Evolutionary conservation across 1,139 yeast genomes (phyloP), one percentile per base, ranked within the genome.

Genomic region (Candida sanyaensis): DNA sequence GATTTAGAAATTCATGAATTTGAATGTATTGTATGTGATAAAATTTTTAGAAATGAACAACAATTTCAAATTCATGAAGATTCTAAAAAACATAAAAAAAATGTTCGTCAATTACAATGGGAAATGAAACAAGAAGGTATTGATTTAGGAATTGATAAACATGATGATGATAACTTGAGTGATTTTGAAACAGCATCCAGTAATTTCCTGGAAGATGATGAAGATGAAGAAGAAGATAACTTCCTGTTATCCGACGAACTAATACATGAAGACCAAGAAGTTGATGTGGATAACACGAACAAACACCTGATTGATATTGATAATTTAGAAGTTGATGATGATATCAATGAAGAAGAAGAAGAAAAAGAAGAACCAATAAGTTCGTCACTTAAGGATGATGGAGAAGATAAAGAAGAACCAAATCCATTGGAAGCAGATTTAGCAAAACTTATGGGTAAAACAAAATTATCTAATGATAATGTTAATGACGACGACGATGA

Each of bases 21-120:
- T 63, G 97, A 92, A 63, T 93, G 99, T 66, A 78, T 91, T 44
- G 86, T 89, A 2, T 93, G 99, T 69, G 83, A 89, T 59, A 91
- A 90, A 64, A 59, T 69, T 4, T 92, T 93, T 72, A 91, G 89
- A 63, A 87, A 87, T 36, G 85, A 86, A 54, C 84, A 84, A 48
- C 97, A 91, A 64, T 79, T 88, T 49, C 73, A 76, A 28, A 82
- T 80, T 17, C 99, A 93, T 65, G 95, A 87, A 57, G 72, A 73
- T 41, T 88, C 96, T 17, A 86, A 88, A 50, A 82, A 85, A 63
- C 99, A 93, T 63, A 75, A 80, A 53, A 87, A 86, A 63, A 73
- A 78, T n/a, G 64, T 92, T 42, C 78, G 78, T 47, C 77, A 80
- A 55, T 60, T 93, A 52, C 78, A 81, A 58, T 80, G 88, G 78